These are phyloP conservation scores for Pleurotus platypus DNA, from an alignment of 768 basidiomycete species.

Conservation along the genomic window DNA sequence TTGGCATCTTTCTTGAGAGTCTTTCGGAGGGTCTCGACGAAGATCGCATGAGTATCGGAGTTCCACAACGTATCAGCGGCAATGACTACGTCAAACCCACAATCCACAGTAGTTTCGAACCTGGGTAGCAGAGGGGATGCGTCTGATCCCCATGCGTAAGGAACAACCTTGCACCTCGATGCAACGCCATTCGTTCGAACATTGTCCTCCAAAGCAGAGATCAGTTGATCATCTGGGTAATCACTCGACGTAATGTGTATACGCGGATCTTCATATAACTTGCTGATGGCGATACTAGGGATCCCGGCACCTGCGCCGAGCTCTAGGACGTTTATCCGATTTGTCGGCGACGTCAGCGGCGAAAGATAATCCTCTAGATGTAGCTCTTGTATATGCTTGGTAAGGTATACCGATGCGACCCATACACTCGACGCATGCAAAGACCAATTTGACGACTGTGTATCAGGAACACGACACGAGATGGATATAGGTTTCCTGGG, in stretches of 20 bases:
- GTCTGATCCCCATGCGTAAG: conserved; percentile 68
- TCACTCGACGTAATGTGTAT: conserved; percentile 55
- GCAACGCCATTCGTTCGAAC: conserved; percentile 46
- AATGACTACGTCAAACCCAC: conserved; percentile 58
- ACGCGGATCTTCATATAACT: conserved; percentile 26
- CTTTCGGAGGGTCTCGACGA: conserved; percentile 47
- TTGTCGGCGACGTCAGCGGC: conserved; percentile 5
- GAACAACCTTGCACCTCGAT: conserved; percentile 44
- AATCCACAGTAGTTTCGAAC: background rate
- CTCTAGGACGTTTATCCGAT: conserved; percentile 48
- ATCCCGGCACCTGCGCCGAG: conserved; percentile 74
- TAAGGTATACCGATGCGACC: conserved; percentile 63
- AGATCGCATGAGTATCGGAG: conserved; percentile 48
- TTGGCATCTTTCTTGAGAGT: conserved; percentile 39
- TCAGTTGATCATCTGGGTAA: conserved; percentile 66
- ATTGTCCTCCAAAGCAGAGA: conserved; percentile 56
- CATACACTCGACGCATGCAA: conserved; percentile 79
- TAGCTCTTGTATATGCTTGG: conserved; percentile 56
- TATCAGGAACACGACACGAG: conserved; percentile 58
- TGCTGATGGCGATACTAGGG: conserved; percentile 66
- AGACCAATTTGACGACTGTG: conserved; percentile 65
- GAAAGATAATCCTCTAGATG: conserved; percentile 27
- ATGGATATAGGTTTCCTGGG: conserved; percentile 23
- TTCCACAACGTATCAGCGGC: conserved; percentile 84
- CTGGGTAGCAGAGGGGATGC: conserved; percentile 21